These are phyloP conservation scores for Verbascum thapsus DNA, from an alignment of 257 asterid genomes.

Conservation along the genomic window DNA sequence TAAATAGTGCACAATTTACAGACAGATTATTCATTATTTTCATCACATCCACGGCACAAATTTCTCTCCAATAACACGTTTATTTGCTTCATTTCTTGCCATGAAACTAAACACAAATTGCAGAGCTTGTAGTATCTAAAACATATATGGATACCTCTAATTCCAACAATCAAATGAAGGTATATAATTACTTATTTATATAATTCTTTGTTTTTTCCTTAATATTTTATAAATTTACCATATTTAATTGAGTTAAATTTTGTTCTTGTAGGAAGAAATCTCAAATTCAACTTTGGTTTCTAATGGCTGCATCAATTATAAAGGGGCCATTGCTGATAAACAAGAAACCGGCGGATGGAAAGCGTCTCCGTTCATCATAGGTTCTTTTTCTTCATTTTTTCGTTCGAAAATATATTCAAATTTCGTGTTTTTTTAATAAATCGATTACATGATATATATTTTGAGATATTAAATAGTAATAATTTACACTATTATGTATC, in stretches of 20 bases:
- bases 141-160: not conserved
- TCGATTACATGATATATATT: too few species aligned
- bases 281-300: constrained; percentile 36
- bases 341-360: constrained; percentile 64
- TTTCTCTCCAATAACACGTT: constrained; percentile 8
- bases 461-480: too few species aligned
- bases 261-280: constrained; percentile 27
- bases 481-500: not conserved
- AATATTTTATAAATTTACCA: too few species aligned
- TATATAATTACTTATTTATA: not conserved
- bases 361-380: constrained; percentile 64
- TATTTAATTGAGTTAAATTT: too few species aligned
- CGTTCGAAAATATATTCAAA: too few species aligned
- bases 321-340: constrained; percentile 53
- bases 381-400: constrained; percentile 18
- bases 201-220: too few species aligned
- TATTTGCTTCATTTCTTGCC: not conserved
- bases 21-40: too few species aligned
- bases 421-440: too few species aligned
- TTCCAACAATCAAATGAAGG: not conserved
- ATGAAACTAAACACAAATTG: not conserved
- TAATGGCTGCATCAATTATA: constrained; percentile 54
- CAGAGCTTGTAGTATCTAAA: not conserved
- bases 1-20: too few species aligned
- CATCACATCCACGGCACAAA: constrained; percentile 6